Conservation (phyloP, 352 stramenopile genomes). For the Globisporangium recalcitrans region DNA sequence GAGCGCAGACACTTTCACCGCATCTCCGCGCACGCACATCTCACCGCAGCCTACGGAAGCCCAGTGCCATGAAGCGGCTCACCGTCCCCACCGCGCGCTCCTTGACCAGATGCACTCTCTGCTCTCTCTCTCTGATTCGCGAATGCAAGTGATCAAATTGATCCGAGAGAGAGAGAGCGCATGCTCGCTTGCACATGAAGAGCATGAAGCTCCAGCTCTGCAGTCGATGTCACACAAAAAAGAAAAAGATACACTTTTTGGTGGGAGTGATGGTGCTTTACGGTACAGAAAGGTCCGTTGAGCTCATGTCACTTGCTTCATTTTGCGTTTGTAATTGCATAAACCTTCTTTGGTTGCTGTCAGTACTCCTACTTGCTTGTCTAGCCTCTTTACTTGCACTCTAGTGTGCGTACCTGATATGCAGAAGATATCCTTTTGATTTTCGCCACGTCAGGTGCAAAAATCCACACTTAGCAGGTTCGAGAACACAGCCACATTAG, state of each 20-base stretch:
- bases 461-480: slow-evolving; percentile 1
- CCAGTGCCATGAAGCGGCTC: too few relatives aligned
- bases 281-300: not conserved
- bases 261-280: not conserved
- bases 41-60: not conserved
- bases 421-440: not conserved
- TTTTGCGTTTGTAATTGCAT: not conserved
- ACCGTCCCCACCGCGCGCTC: too few relatives aligned
- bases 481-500: slow-evolving; percentile 1
- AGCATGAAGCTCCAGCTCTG: too few relatives aligned
- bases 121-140: too few relatives aligned
- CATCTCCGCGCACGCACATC: not conserved
- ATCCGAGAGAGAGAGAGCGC: too few relatives aligned
- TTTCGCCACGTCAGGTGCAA: not conserved
- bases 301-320: not conserved
- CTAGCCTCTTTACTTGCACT: not conserved
- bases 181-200: not conserved
- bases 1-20: not conserved
- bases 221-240: not conserved
- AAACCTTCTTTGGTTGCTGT: not conserved
- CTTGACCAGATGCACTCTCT: too few relatives aligned
- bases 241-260: not conserved
- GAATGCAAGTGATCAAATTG: too few relatives aligned
- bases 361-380: too few relatives aligned
- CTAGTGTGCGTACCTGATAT: not conserved